Evolutionary conservation across 345 rosid species (phyloP), one percentile per base, ranked within the genome.

Genomic region (Populus deltoides): DNA sequence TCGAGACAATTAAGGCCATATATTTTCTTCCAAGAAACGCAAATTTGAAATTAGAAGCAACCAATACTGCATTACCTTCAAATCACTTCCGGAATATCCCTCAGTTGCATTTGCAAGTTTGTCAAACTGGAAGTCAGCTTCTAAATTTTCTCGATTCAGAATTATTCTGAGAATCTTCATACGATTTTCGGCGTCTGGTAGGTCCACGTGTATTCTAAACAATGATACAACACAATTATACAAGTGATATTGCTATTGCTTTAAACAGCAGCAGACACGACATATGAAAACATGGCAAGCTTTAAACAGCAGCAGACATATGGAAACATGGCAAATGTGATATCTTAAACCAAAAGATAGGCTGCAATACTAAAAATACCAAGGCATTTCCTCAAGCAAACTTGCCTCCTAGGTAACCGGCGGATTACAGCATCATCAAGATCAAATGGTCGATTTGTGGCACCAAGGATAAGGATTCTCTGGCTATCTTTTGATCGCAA

Each of bases 381-480:
- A 8, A 67, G 31, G 3, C 10, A 70, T 55, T 75, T 78, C 24
- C 15, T 1, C 27, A 31, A 43, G 67, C 24, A 78, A 81, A 53
- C 51, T 76, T 85, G 94, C 99, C 98, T 86, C 90, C 99, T 92
- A 66, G 98, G 99, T 74, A 97, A 90, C 18, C 99, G 92, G 63
- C 99, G 94, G 79, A 96, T 96, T 62, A 96, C 98, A 79, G 97
- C 99, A 72, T 96, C 99, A 76, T 96, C 98, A 80, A 96, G 99
- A 86, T 96, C 99, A 85, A 96, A 96, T 10, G 99, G 98, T 59
- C 99, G 86, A 90, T 96, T 96, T 63, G 99, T 96, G 72, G 99
- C 99, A 73, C 97, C 99, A 38, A 96, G 97, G 76, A 96, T 90
- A 65, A 96, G 97, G 71, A 96, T 92, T 82, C 97, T 90, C 86